A percentile compares a stretch with the other conserved stretches of the same genome.
Conservation (phyloP, 2,329 filamentous ascomycete genomes). For the Arthrobotrys sinensis region DNA sequence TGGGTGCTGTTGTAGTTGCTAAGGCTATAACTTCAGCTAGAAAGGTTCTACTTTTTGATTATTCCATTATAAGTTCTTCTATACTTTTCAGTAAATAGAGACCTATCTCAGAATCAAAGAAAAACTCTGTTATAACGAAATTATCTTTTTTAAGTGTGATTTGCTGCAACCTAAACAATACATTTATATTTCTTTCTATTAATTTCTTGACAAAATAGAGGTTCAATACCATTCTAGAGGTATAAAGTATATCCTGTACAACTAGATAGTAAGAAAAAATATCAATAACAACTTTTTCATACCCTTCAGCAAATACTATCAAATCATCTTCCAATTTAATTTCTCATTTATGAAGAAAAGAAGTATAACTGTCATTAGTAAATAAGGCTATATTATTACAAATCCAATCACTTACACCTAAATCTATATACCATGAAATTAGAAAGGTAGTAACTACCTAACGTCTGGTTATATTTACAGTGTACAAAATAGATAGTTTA, state of each 20-base stretch:
- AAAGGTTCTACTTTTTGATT: too few relatives aligned
- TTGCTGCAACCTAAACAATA: not conserved
- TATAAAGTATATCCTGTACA: too few relatives aligned
- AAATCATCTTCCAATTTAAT: not conserved
- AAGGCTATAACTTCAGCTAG: too few relatives aligned
- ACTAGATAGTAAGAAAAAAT: not conserved
- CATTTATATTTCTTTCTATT: conserved; percentile 4
- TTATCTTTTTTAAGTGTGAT: not conserved
- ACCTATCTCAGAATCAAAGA: too few relatives aligned
- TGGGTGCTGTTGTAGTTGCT: too few relatives aligned
- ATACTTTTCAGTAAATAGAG: conserved; percentile 9
- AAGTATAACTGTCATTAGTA: not conserved
- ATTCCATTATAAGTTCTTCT: too few relatives aligned
- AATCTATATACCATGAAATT: conserved; percentile 1
- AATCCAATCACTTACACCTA: not conserved
- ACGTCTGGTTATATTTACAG: not conserved
- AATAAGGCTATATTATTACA: not conserved
- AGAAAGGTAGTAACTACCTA: not conserved
- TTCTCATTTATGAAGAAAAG: not conserved
- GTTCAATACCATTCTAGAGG: conserved; percentile 1
- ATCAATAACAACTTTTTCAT: not conserved
- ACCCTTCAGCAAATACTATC: not conserved
- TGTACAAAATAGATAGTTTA: not conserved
- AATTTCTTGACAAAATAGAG: conserved; percentile 1
- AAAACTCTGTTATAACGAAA: too few relatives aligned